Base-by-base conservation (phyloP, 1,139 yeast genomes). In the Protomyces arabidopsidicola region DNA sequence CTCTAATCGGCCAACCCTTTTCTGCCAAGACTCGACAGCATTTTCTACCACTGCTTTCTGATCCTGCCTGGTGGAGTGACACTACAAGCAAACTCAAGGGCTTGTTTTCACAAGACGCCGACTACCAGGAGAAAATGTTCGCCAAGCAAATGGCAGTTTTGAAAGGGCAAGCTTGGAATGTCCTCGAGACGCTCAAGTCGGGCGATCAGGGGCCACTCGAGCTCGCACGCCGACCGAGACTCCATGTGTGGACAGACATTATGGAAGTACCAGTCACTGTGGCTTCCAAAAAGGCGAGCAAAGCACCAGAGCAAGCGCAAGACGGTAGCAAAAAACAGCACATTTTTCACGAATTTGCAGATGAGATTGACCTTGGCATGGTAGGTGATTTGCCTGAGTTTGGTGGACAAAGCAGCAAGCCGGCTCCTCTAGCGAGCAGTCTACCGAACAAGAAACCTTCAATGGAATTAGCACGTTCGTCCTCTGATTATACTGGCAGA, bases 151-250 rank as follows among this genome's bases (percentile, higher is more conserved):
- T 86, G 77, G 85, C 89, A 0, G 87, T 87, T 0, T 70, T 87
- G 70, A 87, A 87, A 70, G 95, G 95, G 0, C 93, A 87, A 70
- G 90, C 93, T 0, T 86, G 85, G 74, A 86, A 86, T 69, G 86
- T 87, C 6, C 87, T 86, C 3, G 90, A 87, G 68, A 80, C 86
- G 0, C 74, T 87, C 62, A 84, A 83, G 69, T 74, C 78, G 52
- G 77, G 79, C 1, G 79, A 81, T 55, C 86, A 84, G 60, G 90
- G 90, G 0, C 91, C 90, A 0, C 75, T 86, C 65, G 90, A 86
- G 67, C 75, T 87, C 5, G 58, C 63, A 5, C 58, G 63, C 12
- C 16, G 63, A 38, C 58, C 58, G 38, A 48, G 63, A 45, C 18
- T 60, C 18, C 63, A 53, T 35, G 63, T 60, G 18, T 60, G 58